Base-by-base conservation (phyloP, 2,329 filamentous ascomycete genomes). In the Zasmidium angulare region DNA sequence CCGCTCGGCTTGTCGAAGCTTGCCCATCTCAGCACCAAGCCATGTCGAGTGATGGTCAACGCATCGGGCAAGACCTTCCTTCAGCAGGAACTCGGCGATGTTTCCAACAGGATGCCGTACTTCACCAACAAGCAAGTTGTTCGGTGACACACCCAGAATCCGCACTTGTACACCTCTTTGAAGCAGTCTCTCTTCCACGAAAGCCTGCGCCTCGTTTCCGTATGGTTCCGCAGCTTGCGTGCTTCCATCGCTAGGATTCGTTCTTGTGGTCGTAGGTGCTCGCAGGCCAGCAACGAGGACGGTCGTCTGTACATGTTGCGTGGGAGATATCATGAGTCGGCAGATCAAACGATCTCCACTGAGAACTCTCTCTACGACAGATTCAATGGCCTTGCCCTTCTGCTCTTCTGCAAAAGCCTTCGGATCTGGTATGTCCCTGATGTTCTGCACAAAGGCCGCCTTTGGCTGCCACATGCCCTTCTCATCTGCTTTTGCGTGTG, bases 11-110 rank as follows among this genome's bases (percentile, higher is more conserved):
- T 90, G 86, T 63, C 95, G 87, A 58, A 98, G 85, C 59, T 84
- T 76, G 46, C 89, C 87, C 95, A 99, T 99, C 69, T 93, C 90
- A 52, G 86, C 80, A 48, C 95, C 95, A 11, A 99, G 84, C 78
- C 97, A 82, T 43, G 92, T 96, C 0, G 93, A 96, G 79, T 99
- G 95, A 77, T 95, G 93, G 76, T 99, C 95, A 65, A 93, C 92
- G 80, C 93, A 98, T 70, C 91, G 86, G 46, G 93, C 95, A 57
- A 98, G 82, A 68, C 95, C 95, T 55, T 92, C 90, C 69, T 93
- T 87, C 48, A 99, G 86, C 47, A 99, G 77, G 75, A 96, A 96
- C 66, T 90, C 91, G 63, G 93, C 91, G 74, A 99, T 96, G 76
- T 92, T 96, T 63, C 95, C 95, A 22, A 77, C 72, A 24, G 93